These are phyloP conservation scores for Marasmius tenuissimus DNA, from an alignment of 1,284 basidiomycete species.

Conservation along the genomic window DNA sequence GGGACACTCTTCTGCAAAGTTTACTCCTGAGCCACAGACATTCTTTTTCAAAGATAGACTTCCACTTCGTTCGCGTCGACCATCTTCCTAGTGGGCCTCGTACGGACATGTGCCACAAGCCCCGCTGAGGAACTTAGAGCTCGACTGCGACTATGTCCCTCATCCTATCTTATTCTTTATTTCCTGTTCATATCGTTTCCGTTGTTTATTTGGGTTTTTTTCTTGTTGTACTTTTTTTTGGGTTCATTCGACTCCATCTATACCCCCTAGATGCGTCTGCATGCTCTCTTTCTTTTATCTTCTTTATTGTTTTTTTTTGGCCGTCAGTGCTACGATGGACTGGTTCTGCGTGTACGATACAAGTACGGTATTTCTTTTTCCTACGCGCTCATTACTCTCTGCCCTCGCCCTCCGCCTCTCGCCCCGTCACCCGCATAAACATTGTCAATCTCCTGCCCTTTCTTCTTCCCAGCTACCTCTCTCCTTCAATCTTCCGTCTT, in stretches of 20 bases:
- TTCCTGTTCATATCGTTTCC: not conserved
- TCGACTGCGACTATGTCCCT: not conserved
- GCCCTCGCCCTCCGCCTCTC: not conserved
- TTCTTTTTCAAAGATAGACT: not conserved
- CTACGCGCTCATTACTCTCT: not conserved
- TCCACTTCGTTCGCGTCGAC: not conserved
- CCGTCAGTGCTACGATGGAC: not conserved
- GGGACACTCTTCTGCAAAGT: too few relatives aligned
- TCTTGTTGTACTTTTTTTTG: not conserved
- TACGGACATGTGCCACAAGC: too few relatives aligned
- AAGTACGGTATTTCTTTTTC: conserved; percentile 5
- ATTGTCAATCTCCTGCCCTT: not conserved
- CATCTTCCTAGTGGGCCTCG: too few relatives aligned
- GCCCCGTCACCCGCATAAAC: not conserved
- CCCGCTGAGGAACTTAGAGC: not conserved
- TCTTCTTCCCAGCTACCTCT: not conserved
- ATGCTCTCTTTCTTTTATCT: not conserved
- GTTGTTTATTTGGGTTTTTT: conserved; percentile 7
- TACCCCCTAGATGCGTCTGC: not conserved
- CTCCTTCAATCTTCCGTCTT: not conserved
- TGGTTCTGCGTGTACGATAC: conserved; percentile 4
- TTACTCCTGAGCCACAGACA: not conserved
- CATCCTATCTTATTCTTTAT: conserved; percentile 2
- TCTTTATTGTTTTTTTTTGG: not conserved
- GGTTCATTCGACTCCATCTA: too few relatives aligned